Conservation (phyloP, 495 filamentous ascomycete species). For the Talaromyces trachyspermus region DNA sequence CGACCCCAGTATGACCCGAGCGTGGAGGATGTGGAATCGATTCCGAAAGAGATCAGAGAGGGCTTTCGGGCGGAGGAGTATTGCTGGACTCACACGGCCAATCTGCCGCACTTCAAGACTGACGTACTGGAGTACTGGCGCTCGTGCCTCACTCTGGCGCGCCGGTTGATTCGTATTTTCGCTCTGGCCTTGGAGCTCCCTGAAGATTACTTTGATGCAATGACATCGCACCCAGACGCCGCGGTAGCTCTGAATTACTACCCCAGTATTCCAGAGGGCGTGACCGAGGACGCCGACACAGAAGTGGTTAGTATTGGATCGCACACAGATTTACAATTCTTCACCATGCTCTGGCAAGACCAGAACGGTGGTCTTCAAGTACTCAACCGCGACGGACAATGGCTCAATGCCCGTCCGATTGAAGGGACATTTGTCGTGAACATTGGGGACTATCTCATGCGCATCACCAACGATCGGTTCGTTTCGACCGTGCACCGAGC, state of each 20-base stretch:
- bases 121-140: conserved; percentile 30
- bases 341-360: conserved; percentile 44
- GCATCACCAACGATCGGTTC: conserved; percentile 47
- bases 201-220: neutral
- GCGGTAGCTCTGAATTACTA: conserved; percentile 8
- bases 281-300: neutral
- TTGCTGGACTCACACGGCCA: conserved; percentile 33
- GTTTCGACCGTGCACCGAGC: conserved; percentile 47
- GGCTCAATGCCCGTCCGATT: conserved; percentile 40
- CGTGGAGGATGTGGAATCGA: conserved; percentile 20
- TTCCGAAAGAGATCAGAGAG: conserved; percentile 28
- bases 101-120: conserved; percentile 31
- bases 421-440: conserved; percentile 50
- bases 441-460: conserved; percentile 51
- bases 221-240: neutral
- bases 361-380: conserved; percentile 39
- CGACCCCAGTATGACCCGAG: conserved; percentile 30
- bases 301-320: conserved; percentile 21
- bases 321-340: conserved; percentile 43
- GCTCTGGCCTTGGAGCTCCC: neutral
- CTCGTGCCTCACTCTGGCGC: neutral
- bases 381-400: conserved; percentile 31
- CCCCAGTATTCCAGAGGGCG: neutral
- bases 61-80: conserved; percentile 35
- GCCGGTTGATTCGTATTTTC: neutral